Base-by-base conservation (phyloP, 83 land plant genomes). In the Isoetes engelmannii region DNA sequence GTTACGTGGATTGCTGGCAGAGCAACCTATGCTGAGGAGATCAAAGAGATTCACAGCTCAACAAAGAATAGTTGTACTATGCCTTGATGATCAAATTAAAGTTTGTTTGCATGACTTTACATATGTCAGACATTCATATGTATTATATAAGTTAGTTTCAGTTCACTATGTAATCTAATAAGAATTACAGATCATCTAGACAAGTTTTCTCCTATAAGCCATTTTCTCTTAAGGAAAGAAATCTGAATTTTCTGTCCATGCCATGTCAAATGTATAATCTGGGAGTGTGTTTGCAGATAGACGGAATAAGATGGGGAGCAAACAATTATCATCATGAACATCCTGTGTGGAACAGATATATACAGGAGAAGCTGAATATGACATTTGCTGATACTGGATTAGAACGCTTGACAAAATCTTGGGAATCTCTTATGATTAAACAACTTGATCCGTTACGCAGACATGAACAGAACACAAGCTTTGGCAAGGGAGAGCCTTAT, bases 221-320 rank as follows among this genome's bases (percentile, higher is more conserved):
- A 28, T 28, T 28, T 28, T 28, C 37, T 28, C 37, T 28, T 28
- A 28, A 28, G 37, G 37, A 28, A 28, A 2, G 37, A 28, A 28
- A 28, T 28, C 37, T 0, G 2, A 28, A 0, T 28, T 28, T 28
- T 2, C 37, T 28, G 0, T 28, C 37, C 37, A 28, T 28, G 37
- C 37, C 37, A 28, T 28, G 37, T 28, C 37, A 28, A 28, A 28
- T 28, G 37, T 28, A 28, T 28, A 28, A 28, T 2, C 37, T 28
- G 37, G 37, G 37, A 28, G 37, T 28, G 37, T 28, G 37, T 17
- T 51, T 17, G 13, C 55, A 51, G 55, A 51, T 51, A 12, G 17
- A 51, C 13, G 55, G 55, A 51, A 12, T 51, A 51, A 51, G 55
- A 51, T 51, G 55, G 55, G 55, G 15, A 12, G 55, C 15, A 51